Evolutionary conservation across 805 yeast genomes (phyloP).

Genomic region (Tetrapisispora fleetii): DNA sequence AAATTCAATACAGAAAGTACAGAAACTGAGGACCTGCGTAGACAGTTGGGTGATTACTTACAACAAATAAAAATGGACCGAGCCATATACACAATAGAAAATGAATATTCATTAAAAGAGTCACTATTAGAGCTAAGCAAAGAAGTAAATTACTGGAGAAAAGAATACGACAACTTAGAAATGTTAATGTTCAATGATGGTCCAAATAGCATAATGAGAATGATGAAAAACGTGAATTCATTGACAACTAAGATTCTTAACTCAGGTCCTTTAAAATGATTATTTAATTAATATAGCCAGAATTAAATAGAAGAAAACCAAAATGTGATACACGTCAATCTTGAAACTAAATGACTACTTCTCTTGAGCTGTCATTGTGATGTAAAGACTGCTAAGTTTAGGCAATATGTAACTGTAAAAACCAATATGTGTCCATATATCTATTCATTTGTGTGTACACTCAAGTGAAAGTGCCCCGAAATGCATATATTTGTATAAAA

Average conservation of each 20-base stretch:
- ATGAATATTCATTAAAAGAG: slow-evolving; percentile 20
- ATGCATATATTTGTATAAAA: too few relatives aligned
- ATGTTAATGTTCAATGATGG: slow-evolving; percentile 25
- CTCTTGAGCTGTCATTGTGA: too few relatives aligned
- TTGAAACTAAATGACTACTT: too few relatives aligned
- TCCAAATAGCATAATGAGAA: slow-evolving; percentile 20
- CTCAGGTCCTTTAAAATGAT: neutral
- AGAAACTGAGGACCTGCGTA: slow-evolving; percentile 8
- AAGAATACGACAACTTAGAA: slow-evolving; percentile 24
- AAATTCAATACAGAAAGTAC: slow-evolving; percentile 8
- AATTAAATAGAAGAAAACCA: neutral
- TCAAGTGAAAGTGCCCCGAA: too few relatives aligned
- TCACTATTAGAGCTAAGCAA: slow-evolving; percentile 13
- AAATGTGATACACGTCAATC: too few relatives aligned
- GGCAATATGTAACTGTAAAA: too few relatives aligned
- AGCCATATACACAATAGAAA: slow-evolving; percentile 24
- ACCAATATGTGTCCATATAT: too few relatives aligned
- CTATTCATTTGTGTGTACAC: too few relatives aligned
- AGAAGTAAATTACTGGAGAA: slow-evolving; percentile 25
- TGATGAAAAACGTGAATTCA: slow-evolving; percentile 20
- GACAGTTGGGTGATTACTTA: slow-evolving; percentile 15
- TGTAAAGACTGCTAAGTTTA: too few relatives aligned
- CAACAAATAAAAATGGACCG: slow-evolving; percentile 24
- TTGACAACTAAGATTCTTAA: slow-evolving; percentile 9
- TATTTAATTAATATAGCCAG: neutral